These are phyloP conservation scores for Saccharomycopsis selenospora DNA, from an alignment of 805 yeast genomes.

Conservation along the genomic window DNA sequence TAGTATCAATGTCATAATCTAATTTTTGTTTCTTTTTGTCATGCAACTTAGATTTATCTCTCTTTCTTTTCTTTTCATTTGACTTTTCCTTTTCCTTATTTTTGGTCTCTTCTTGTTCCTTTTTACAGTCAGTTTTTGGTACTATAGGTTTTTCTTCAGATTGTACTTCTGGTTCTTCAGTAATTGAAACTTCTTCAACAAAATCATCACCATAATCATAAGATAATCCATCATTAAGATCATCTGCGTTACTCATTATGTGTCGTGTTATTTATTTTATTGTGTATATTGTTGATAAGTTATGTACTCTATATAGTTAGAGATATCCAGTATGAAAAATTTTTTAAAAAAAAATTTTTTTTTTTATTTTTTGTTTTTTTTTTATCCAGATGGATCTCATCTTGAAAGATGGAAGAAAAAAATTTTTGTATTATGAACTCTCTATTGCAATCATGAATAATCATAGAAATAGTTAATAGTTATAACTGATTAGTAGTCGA, in stretches of 20 bases:
- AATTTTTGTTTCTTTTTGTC: conserved; percentile 60
- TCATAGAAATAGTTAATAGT: no score
- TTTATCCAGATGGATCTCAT: no score
- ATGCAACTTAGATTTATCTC: conserved; percentile 38
- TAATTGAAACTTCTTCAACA: conserved; percentile 28
- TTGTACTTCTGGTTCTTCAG: conserved; percentile 25
- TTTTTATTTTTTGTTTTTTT: background rate
- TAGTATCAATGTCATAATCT: conserved; percentile 55
- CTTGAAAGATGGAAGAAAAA: no score
- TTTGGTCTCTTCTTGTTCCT: conserved; percentile 24
- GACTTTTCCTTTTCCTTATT: conserved; percentile 18
- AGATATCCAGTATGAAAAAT: no score
- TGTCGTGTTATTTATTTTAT: background rate
- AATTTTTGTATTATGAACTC: no score
- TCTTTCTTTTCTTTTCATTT: conserved; percentile 21
- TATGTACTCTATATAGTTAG: no score
- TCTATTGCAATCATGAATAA: no score
- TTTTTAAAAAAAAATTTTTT: background rate
- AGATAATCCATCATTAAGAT: conserved; percentile 70
- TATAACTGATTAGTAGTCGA: no score
- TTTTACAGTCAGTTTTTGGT: conserved; percentile 23
- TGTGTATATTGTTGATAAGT: no score
- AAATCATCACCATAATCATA: conserved; percentile 40
- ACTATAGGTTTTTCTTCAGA: conserved; percentile 19
- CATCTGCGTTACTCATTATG: conserved; percentile 45